A percentile compares a stretch with the other conserved stretches of the same genome.
Evolutionary conservation across 2,329 filamentous ascomycete genomes (phyloP).

Genomic region (Hypoxylon sp.): DNA sequence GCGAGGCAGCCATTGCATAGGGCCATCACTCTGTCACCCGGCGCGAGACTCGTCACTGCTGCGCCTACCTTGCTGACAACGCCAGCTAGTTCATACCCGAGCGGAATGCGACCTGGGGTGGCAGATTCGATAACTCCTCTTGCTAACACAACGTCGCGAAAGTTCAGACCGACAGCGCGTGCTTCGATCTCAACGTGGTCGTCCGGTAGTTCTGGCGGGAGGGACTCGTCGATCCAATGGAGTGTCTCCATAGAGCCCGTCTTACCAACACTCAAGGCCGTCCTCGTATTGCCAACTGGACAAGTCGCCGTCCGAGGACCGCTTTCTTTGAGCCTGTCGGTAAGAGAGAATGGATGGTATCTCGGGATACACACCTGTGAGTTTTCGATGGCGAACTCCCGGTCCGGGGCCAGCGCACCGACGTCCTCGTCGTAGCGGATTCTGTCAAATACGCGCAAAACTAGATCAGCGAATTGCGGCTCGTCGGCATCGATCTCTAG

Average conservation of each 20-base stretch:
- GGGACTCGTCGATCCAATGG: conserved; percentile 37
- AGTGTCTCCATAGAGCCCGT: conserved; percentile 37
- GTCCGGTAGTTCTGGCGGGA: conserved; percentile 5
- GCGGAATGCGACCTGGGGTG: conserved; percentile 41
- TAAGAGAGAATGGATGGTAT: conserved; percentile 45
- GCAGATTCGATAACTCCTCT: conserved; percentile 30
- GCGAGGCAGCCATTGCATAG: conserved; percentile 34
- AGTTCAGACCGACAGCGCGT: conserved; percentile 39
- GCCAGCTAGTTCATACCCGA: conserved; percentile 36
- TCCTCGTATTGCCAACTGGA: conserved; percentile 28
- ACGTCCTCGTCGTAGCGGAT: conserved; percentile 39
- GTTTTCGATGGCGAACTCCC: conserved; percentile 50
- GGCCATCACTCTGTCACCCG: conserved; percentile 37
- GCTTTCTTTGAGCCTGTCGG: conserved; percentile 37
- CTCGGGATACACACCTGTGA: conserved; percentile 46
- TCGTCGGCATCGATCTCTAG: conserved; percentile 47
- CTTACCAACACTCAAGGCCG: conserved; percentile 33
- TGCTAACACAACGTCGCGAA: conserved; percentile 37
- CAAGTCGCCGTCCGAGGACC: neutral
- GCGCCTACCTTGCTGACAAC: conserved; percentile 31
- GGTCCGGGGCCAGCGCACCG: conserved; percentile 45
- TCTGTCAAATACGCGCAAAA: conserved; percentile 41
- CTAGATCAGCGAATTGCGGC: conserved; percentile 26
- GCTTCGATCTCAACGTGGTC: conserved; percentile 38
- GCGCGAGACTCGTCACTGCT: conserved; percentile 23